phyloP scores from a whole-genome alignment of 768 basidiomycete genomes.

The Leucogyrophana mollusca region DNA sequence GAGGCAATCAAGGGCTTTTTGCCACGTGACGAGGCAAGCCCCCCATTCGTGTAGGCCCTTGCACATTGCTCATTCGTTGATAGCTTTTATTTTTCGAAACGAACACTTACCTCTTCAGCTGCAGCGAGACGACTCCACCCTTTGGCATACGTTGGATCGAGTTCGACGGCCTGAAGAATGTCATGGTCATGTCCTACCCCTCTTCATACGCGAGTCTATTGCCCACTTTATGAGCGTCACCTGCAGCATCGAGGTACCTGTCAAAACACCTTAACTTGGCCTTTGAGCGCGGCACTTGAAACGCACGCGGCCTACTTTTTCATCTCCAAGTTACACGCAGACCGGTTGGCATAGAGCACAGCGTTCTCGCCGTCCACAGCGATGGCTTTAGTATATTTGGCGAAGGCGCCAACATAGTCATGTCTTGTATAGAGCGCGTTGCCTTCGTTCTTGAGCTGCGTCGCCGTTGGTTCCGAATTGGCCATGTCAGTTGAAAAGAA shows the following conservation, averaged over 20 bases:
- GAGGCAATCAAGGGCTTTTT: conserved; percentile 31
- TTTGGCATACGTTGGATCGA: conserved; percentile 41
- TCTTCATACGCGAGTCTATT: background rate
- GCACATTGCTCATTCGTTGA: too few relatives aligned
- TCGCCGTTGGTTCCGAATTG: conserved; percentile 2
- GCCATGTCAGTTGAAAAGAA: too few relatives aligned
- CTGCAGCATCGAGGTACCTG: conserved; percentile 6
- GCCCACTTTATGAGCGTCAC: conserved; percentile 3
- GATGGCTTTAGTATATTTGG: conserved; percentile 44
- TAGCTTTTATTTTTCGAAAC: background rate
- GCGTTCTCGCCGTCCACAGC: conserved; percentile 36
- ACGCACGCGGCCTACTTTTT: conserved; percentile 25
- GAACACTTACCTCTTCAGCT: conserved; percentile 25
- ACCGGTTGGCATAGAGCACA: conserved; percentile 44
- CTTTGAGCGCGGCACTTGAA: background rate
- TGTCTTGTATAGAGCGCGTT: conserved; percentile 37
- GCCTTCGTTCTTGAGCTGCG: conserved; percentile 37
- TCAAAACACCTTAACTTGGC: background rate
- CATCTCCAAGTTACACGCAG: conserved; percentile 37
- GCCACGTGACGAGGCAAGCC: conserved; percentile 11
- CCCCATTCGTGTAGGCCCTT: conserved; percentile 12
- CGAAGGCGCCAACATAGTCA: conserved; percentile 32
- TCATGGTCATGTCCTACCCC: background rate
- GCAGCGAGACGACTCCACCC: conserved; percentile 41
- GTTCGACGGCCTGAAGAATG: conserved; percentile 30